These are phyloP conservation scores for Spathaspora boniae DNA, from an alignment of 805 yeast genomes.

Conservation along the genomic window DNA sequence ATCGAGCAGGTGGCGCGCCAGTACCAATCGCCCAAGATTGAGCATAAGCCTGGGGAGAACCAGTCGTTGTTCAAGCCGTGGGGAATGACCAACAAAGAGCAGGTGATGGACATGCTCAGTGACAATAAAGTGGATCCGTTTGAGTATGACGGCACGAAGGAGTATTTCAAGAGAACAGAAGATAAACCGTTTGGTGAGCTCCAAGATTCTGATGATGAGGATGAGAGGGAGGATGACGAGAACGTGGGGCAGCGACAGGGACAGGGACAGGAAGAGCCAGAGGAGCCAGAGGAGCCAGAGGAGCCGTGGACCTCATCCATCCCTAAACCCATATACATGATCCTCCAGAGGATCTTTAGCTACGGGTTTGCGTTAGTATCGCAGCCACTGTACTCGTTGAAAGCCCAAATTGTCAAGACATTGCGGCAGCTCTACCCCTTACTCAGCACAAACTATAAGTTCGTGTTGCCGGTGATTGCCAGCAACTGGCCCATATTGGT, in stretches of 20 bases:
- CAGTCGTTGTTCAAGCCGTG: constrained; percentile 45
- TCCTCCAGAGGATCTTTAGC: constrained; percentile 57
- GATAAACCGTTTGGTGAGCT: constrained; percentile 32
- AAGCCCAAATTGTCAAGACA: constrained; percentile 54
- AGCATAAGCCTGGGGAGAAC: constrained; percentile 7
- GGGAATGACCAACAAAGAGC: constrained; percentile 50
- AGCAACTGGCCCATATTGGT: constrained; percentile 31
- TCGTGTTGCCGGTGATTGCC: constrained; percentile 31
- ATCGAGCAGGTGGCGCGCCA: constrained; percentile 35
- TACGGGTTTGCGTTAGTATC: constrained; percentile 70
- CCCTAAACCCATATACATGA: constrained; percentile 55
- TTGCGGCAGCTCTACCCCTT: constrained; percentile 28
- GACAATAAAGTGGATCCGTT: constrained; percentile 21
- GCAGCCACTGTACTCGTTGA: constrained; percentile 58
- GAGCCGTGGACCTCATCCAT: constrained; percentile 63
- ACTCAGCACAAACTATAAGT: constrained; percentile 26
- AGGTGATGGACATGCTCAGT: constrained; percentile 44
- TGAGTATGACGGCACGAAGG: constrained; percentile 34
- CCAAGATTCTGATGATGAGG: constrained; percentile 27
- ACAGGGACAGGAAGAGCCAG: constrained; percentile 15
- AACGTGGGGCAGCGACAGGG: constrained; percentile 14
- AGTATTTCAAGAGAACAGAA: constrained; percentile 35
- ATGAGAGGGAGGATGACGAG: constrained; percentile 22
- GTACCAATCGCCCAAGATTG: constrained; percentile 8
- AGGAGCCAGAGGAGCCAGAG: constrained; percentile 13